Evolutionary conservation across 768 basidiomycete species (phyloP).

Genomic region (Cantharellus anzutake): DNA sequence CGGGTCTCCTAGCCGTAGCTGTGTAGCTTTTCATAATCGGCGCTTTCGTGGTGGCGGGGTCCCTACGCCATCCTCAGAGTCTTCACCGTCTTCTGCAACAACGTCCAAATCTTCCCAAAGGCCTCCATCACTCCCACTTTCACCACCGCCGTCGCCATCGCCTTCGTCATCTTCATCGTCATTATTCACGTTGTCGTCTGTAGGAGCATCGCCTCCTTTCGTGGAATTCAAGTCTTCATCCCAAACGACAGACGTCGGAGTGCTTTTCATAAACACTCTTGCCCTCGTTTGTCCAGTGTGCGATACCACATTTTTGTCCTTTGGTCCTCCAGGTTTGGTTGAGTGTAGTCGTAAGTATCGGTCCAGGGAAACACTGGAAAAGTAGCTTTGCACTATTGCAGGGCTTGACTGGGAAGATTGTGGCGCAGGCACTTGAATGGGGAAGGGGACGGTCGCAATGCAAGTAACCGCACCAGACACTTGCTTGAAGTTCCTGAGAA

Average conservation of each 20-base stretch:
- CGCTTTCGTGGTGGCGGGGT: no score
- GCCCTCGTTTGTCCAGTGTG: conserved; percentile 39
- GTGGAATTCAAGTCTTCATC: conserved; percentile 18
- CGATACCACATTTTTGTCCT: conserved; percentile 23
- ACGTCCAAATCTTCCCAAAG: conserved; percentile 52
- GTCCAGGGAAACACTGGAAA: conserved; percentile 49
- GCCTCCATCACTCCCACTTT: conserved; percentile 29
- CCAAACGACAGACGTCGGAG: conserved; percentile 47
- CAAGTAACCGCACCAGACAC: conserved; percentile 1
- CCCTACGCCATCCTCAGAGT: no score
- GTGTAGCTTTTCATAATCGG: no score
- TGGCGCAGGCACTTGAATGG: not conserved
- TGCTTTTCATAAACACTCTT: conserved; percentile 41
- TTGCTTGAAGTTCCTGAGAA: conserved; percentile 54
- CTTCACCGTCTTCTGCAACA: conserved; percentile 22
- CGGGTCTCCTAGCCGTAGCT: no score
- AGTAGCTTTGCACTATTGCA: conserved; percentile 28
- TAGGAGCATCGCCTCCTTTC: not conserved
- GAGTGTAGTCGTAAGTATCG: conserved; percentile 50
- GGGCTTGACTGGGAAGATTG: conserved; percentile 35
- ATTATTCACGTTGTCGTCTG: not conserved
- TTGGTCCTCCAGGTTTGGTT: conserved; percentile 27
- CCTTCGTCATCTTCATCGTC: conserved; percentile 4
- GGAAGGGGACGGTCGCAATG: not conserved
- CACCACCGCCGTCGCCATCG: conserved; percentile 8